These are phyloP conservation scores for Penicillium sp. DNA, from an alignment of 2,329 filamentous ascomycete species.

Conservation along the genomic window DNA sequence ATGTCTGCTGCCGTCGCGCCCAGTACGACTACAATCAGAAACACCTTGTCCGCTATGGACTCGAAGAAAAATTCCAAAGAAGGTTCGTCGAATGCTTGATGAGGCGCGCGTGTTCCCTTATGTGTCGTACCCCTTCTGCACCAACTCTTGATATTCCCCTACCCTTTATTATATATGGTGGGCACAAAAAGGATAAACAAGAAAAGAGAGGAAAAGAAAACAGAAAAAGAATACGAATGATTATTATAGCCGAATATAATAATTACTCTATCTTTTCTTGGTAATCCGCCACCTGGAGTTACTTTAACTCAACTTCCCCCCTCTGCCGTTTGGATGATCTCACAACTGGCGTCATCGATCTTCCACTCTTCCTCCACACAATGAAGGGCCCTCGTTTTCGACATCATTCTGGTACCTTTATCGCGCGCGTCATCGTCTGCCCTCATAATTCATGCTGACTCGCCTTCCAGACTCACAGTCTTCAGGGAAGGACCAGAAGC, in stretches of 20 bases:
- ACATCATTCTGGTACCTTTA: constrained; percentile 22
- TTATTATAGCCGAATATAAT: constrained; percentile 3
- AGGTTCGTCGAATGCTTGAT: constrained; percentile 34
- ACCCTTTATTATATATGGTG: not conserved
- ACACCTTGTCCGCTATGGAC: constrained; percentile 45
- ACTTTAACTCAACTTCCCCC: constrained; percentile 25
- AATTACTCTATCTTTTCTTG: constrained; percentile 24
- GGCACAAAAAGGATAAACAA: not conserved
- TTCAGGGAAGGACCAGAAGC: constrained; percentile 38
- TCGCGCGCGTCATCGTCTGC: constrained; percentile 12
- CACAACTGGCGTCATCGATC: constrained; percentile 39
- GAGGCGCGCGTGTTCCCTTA: constrained; percentile 12
- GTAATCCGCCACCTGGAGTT: constrained; percentile 33
- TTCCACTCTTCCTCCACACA: constrained; percentile 24
- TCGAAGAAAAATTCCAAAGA: constrained; percentile 41
- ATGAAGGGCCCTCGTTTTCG: constrained; percentile 23
- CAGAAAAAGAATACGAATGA: not conserved
- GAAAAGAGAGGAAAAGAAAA: not conserved
- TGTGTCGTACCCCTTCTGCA: constrained; percentile 2
- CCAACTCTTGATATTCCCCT: not conserved
- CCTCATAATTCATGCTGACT: constrained; percentile 25
- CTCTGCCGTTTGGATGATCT: constrained; percentile 38
- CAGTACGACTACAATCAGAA: constrained; percentile 35
- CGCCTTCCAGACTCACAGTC: constrained; percentile 32
- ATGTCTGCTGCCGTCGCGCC: constrained; percentile 45